Evolutionary conservation across 2,329 filamentous ascomycete genomes (phyloP).

Genomic region (Pezicula radicicola): DNA sequence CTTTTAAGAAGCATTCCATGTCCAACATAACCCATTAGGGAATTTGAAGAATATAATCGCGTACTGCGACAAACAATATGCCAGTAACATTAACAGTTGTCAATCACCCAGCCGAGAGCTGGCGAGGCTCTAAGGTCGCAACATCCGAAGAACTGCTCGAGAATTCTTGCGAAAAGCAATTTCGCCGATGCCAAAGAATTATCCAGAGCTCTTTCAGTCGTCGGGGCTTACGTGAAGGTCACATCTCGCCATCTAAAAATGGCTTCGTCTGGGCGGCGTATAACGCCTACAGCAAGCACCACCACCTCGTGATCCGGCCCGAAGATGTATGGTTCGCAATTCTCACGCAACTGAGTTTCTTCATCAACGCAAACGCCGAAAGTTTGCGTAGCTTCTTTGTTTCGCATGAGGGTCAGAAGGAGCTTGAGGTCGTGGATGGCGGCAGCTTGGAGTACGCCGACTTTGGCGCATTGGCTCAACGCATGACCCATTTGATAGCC

Average conservation of each 20-base stretch:
- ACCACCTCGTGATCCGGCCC: slow-evolving; percentile 43
- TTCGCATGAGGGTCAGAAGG: slow-evolving; percentile 33
- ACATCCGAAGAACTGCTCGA: too few relatives aligned
- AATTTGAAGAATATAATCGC: too few relatives aligned
- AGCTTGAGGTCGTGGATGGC: slow-evolving; percentile 25
- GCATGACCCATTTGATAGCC: background rate
- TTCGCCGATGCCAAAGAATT: too few relatives aligned
- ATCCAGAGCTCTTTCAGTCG: too few relatives aligned
- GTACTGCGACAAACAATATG: too few relatives aligned
- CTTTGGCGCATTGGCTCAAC: background rate
- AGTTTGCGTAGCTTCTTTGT: slow-evolving; percentile 38
- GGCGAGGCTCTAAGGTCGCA: too few relatives aligned
- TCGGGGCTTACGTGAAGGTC: too few relatives aligned
- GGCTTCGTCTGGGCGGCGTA: slow-evolving; percentile 35
- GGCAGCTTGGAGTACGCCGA: background rate
- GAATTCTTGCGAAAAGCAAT: too few relatives aligned
- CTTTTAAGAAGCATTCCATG: too few relatives aligned
- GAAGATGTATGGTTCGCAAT: slow-evolving; percentile 51
- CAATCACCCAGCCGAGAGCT: too few relatives aligned
- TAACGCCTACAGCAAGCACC: slow-evolving; percentile 39
- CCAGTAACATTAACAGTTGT: too few relatives aligned
- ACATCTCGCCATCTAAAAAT: slow-evolving; percentile 10
- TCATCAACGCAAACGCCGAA: slow-evolving; percentile 41
- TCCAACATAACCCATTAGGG: too few relatives aligned
- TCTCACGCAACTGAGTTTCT: slow-evolving; percentile 41